These are phyloP conservation scores for Scleromitrula shiraiana DNA, from an alignment of 2,329 filamentous ascomycete species.

Conservation along the genomic window DNA sequence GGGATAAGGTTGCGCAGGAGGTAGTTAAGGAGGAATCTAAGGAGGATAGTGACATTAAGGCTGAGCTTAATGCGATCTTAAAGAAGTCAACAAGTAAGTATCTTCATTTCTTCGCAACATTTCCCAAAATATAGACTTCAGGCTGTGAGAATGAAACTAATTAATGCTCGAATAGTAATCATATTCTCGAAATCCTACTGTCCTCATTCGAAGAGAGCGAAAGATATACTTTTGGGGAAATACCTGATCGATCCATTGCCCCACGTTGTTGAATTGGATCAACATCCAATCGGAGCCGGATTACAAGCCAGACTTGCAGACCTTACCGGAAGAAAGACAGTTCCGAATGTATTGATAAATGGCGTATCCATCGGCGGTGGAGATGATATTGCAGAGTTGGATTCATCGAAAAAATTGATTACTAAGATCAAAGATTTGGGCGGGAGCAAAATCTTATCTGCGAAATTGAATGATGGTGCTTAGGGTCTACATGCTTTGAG, in stretches of 20 bases:
- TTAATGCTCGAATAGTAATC: slow-evolving; percentile 55
- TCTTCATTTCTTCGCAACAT: background rate
- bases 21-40: slow-evolving; percentile 25
- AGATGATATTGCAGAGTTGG: slow-evolving; percentile 72
- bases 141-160: slow-evolving; percentile 2
- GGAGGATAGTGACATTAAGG: slow-evolving; percentile 57
- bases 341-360: slow-evolving; percentile 86
- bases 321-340: slow-evolving; percentile 73
- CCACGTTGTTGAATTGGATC: slow-evolving; percentile 83
- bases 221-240: slow-evolving; percentile 72
- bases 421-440: slow-evolving; percentile 67
- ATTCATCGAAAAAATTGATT: slow-evolving; percentile 57
- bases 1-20: slow-evolving; percentile 27
- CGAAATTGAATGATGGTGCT: background rate
- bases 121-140: background rate
- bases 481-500: background rate
- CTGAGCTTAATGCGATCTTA: slow-evolving; percentile 68
- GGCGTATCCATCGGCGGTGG: slow-evolving; percentile 84
- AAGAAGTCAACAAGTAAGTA: slow-evolving; percentile 73
- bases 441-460: slow-evolving; percentile 46
- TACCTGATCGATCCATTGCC: slow-evolving; percentile 79
- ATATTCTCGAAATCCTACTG: slow-evolving; percentile 97
- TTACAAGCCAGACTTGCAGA: slow-evolving; percentile 66
- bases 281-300: slow-evolving; percentile 63
- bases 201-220: slow-evolving; percentile 76